A percentile compares a stretch with the other conserved stretches of the same genome.
These are phyloP conservation scores for Metschnikowia henanensis DNA, from an alignment of 805 yeast species.

Conservation along the genomic window DNA sequence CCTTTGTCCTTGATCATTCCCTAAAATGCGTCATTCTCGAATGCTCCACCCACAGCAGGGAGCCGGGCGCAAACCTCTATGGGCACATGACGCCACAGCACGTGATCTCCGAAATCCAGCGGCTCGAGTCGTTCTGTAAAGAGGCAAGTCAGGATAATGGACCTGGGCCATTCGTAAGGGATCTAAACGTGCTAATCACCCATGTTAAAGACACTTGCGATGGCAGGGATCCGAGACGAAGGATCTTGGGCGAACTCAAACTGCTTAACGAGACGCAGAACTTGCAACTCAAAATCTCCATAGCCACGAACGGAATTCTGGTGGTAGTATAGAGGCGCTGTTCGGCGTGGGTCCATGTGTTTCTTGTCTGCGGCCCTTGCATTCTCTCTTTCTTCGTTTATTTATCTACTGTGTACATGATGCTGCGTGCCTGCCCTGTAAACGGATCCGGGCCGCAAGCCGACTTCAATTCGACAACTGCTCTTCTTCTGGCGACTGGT, in stretches of 20 bases:
- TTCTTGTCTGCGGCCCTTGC: too few relatives aligned
- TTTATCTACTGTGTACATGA: neutral
- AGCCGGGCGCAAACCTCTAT: conserved; percentile 49
- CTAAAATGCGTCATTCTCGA: conserved; percentile 68
- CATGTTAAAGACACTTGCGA: conserved; percentile 34
- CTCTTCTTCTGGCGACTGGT: too few relatives aligned
- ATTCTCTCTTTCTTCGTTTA: neutral
- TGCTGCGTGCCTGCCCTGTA: too few relatives aligned
- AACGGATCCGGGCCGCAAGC: too few relatives aligned
- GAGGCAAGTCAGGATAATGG: neutral
- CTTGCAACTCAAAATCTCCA: conserved; percentile 48
- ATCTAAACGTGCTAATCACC: conserved; percentile 47
- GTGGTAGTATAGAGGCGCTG: conserved; percentile 22
- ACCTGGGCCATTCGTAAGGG: conserved; percentile 27
- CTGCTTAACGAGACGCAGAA: conserved; percentile 32
- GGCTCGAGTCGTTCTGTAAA: conserved; percentile 18
- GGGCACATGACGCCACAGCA: conserved; percentile 80
- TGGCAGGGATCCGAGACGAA: conserved; percentile 54
- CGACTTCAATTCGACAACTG: too few relatives aligned
- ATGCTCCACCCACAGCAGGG: conserved; percentile 57
- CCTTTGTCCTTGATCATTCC: conserved; percentile 36
- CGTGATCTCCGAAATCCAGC: conserved; percentile 55
- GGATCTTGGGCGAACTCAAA: conserved; percentile 51
- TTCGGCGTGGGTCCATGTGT: neutral
- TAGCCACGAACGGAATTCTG: conserved; percentile 57